Conservation (phyloP, 768 basidiomycete genomes). For the Xerocomellus chrysenteron region DNA sequence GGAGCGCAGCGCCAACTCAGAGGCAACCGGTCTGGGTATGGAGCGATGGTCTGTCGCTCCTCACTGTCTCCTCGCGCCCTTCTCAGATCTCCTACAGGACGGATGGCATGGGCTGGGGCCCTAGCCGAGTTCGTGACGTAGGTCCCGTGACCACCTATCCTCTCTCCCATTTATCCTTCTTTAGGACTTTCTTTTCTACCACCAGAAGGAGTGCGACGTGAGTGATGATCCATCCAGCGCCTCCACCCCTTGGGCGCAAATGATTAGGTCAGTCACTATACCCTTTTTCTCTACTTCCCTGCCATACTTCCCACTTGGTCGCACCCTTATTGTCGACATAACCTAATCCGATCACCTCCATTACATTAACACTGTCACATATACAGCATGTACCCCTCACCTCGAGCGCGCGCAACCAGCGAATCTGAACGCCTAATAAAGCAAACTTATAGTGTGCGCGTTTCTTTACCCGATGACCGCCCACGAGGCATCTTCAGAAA, state of each 20-base stretch:
- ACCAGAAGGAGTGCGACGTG: constrained; percentile 46
- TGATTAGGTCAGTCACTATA: constrained; percentile 54
- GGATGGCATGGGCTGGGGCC: constrained; percentile 81
- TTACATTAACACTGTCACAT: constrained; percentile 16
- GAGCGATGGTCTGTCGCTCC: constrained; percentile 61
- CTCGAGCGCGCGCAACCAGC: constrained; percentile 39
- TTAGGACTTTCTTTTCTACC: constrained; percentile 57
- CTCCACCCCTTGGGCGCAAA: constrained; percentile 72
- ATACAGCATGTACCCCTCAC: constrained; percentile 38
- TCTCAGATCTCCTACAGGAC: constrained; percentile 37
- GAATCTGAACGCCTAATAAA: constrained; percentile 49
- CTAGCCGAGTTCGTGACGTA: constrained; percentile 64
- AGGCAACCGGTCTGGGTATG: constrained; percentile 80
- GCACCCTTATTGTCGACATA: constrained; percentile 16
- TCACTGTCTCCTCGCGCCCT: not conserved
- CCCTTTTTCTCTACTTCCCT: constrained; percentile 5
- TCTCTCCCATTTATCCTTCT: constrained; percentile 3
- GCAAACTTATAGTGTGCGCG: constrained; percentile 54
- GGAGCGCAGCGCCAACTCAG: constrained; percentile 81
- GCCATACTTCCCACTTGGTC: constrained; percentile 20
- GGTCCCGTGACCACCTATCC: not conserved
- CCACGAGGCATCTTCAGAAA: constrained; percentile 44
- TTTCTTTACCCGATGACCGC: constrained; percentile 45
- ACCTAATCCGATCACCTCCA: constrained; percentile 32
- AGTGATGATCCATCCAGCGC: constrained; percentile 41